phyloP scores from a whole-genome alignment of 129 eudicot species.

The Solidago caesia region DNA sequence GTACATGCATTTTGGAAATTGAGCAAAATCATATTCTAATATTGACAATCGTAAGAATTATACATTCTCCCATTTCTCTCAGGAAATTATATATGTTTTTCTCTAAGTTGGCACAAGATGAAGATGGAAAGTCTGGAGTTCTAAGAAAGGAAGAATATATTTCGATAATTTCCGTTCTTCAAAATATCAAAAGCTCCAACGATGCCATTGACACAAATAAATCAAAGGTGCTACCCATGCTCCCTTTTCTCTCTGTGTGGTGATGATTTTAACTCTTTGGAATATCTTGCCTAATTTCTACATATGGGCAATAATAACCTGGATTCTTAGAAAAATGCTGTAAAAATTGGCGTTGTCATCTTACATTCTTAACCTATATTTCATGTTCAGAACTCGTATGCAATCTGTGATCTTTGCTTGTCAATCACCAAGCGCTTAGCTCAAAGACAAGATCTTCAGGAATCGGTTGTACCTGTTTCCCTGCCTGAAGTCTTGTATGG shows the following conservation, averaged over 20 bases:
- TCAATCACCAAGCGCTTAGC: conserved; percentile 57
- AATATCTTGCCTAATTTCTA: not conserved
- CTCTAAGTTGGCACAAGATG: conserved; percentile 65
- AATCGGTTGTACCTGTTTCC: conserved; percentile 40
- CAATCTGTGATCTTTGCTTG: conserved; percentile 83
- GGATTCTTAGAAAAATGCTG: not conserved
- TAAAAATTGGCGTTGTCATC: not conserved
- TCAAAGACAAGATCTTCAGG: conserved; percentile 47
- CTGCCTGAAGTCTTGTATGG: conserved; percentile 61
- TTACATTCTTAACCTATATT: conserved; percentile 26
- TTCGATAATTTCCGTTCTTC: conserved; percentile 50
- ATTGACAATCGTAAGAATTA: not conserved
- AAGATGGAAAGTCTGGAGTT: conserved; percentile 59
- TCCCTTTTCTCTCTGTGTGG: not conserved
- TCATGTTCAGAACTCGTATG: conserved; percentile 73
- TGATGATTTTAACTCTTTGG: not conserved
- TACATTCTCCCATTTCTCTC: conserved; percentile 9
- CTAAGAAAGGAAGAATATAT: conserved; percentile 47
- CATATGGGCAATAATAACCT: not conserved
- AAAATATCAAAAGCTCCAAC: conserved; percentile 60
- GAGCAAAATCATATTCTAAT: conserved; percentile 10
- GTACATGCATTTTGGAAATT: conserved; percentile 11
- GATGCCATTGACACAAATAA: conserved; percentile 58
- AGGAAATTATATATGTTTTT: conserved; percentile 70
- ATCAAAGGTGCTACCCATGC: conserved; percentile 56